Base-by-base conservation (phyloP, 768 basidiomycete species). In the Rhodotorula diobovata region DNA sequence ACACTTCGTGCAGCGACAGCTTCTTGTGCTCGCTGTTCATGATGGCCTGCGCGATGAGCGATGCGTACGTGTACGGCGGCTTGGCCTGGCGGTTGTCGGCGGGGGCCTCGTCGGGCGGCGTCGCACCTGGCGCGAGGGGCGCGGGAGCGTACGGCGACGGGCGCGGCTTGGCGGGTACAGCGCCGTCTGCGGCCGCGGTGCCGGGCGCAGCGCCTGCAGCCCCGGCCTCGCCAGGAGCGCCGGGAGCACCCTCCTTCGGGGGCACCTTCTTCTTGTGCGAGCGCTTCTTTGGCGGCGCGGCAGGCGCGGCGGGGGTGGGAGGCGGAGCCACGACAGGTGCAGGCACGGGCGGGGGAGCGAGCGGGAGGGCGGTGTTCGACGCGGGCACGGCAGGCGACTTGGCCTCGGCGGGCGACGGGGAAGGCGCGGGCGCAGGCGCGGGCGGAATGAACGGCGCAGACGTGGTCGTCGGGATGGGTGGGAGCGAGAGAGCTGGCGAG, bases 1-100 rank as follows among this genome's bases (percentile, higher is more conserved):
- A 91, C 58, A 97, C 91, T 76, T 93, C 91, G 75, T 93, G 90
- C 56, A 95, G 78, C 2, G 94, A 93, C n/a, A 89, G 89, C 81
- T 91, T 90, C 77, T 64, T 28, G 76, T 74, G 30, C 74, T 72
- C 41, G 60, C 78, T 15, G 73, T 85, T 85, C 80, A 89, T 88
- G 81, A 97, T 89, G 57, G 93, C 90, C 50, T 89, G 87, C 80
- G 90, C 91, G 76, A 94, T 95, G 65, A 97, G 85, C 70, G 91
- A 90, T 15, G 93, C 90, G 81, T 95, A 94, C 16, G 95, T 95
- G 66, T 89, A 86, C 15, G 88, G 86, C 21, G 94, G 95, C 81
- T 94, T 94, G 41, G 90, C 87, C 34, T 91, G 89, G 83, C 90
- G 90, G 68, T 90, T 87, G 76, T 80, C 68, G 69, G 76, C 72